These are phyloP conservation scores for Ploettnerulaceae sp. DNA, from an alignment of 2,329 filamentous ascomycete species.

Conservation along the genomic window DNA sequence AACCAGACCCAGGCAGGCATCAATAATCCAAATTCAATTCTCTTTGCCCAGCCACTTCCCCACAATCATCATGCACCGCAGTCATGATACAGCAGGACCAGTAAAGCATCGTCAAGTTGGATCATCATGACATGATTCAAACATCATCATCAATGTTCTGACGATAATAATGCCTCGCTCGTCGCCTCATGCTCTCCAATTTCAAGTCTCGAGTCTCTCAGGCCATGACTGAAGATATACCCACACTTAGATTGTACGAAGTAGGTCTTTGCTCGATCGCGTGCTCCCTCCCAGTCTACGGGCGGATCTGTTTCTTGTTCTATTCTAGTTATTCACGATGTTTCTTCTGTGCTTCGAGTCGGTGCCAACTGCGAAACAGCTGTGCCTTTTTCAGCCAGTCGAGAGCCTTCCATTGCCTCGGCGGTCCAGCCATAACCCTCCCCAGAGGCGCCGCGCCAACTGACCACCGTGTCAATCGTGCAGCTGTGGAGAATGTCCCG, in stretches of 20 bases:
- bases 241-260: too few relatives aligned
- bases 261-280: neutral
- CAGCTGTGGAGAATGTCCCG: slow-evolving; percentile 6
- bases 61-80: slow-evolving; percentile 21
- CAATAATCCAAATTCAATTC: too few relatives aligned
- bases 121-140: slow-evolving; percentile 7
- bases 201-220: too few relatives aligned
- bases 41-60: slow-evolving; percentile 2
- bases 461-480: slow-evolving; percentile 24
- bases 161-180: neutral
- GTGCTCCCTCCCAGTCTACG: too few relatives aligned
- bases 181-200: neutral
- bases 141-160: neutral
- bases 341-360: slow-evolving; percentile 17
- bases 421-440: neutral
- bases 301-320: slow-evolving; percentile 5
- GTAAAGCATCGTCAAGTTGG: neutral
- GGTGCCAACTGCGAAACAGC: slow-evolving; percentile 14
- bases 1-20: too few relatives aligned
- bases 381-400: slow-evolving; percentile 6
- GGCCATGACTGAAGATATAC: too few relatives aligned
- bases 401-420: neutral
- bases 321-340: slow-evolving; percentile 11
- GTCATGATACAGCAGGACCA: slow-evolving; percentile 19
- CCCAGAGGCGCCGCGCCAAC: slow-evolving; percentile 14